phyloP scores from a whole-genome alignment of 1,139 yeast genomes.

The Scheffersomyces lignicola region DNA sequence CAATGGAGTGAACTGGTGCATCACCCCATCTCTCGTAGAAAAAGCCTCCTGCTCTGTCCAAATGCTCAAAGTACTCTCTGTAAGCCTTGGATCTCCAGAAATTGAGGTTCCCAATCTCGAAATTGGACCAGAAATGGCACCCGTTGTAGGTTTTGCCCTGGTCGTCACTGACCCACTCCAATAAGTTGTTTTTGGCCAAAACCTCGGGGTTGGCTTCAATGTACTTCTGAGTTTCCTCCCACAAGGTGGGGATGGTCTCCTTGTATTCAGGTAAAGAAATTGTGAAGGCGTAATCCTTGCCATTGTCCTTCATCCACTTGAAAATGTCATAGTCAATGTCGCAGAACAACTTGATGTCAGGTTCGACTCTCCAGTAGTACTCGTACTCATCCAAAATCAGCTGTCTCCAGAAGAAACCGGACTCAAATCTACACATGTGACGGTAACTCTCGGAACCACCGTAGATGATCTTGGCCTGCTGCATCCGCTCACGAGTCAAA shows the following conservation, averaged over 20 bases:
- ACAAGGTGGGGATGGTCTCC: conserved; percentile 76
- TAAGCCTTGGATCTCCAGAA: conserved; percentile 77
- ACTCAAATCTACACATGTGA: conserved; percentile 91
- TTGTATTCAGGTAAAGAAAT: conserved; percentile 81
- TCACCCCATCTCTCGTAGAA: conserved; percentile 94
- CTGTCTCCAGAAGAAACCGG: conserved; percentile 87
- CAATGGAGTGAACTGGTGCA: conserved; percentile 88
- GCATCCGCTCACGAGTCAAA: conserved; percentile 49
- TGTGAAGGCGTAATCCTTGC: conserved; percentile 75
- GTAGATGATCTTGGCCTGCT: conserved; percentile 53
- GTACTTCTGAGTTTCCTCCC: conserved; percentile 75
- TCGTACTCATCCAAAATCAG: conserved; percentile 69
- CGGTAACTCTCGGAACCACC: conserved; percentile 65
- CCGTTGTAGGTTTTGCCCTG: conserved; percentile 67
- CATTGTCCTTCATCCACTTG: conserved; percentile 74
- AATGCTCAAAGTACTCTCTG: conserved; percentile 61
- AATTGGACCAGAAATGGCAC: conserved; percentile 89
- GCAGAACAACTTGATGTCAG: conserved; percentile 75
- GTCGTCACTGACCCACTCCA: conserved; percentile 73
- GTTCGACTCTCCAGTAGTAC: conserved; percentile 95
- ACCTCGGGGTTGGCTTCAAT: conserved; percentile 64
- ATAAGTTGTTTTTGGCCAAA: conserved; percentile 62
- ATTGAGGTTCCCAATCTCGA: conserved; percentile 73
- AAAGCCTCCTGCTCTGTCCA: conserved; percentile 82
- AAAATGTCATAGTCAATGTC: conserved; percentile 82